These are phyloP conservation scores for Spathaspora jeffriesii DNA, from an alignment of 1,139 yeast species.

Conservation along the genomic window DNA sequence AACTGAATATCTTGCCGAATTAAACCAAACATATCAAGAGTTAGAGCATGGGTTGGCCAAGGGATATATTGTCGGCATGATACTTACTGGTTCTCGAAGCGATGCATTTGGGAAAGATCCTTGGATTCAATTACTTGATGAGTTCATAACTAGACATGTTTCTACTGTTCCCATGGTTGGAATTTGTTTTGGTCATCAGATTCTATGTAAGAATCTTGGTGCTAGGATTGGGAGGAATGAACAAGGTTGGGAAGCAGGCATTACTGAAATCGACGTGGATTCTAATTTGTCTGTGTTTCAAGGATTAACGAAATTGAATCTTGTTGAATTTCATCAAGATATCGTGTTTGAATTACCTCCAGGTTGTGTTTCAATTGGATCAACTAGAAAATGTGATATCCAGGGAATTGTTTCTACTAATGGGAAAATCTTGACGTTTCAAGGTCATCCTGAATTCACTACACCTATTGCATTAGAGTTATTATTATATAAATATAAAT, in stretches of 20 bases:
- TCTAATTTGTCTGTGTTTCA: slow-evolving; percentile 36
- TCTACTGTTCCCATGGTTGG: slow-evolving; percentile 60
- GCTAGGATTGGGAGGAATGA: slow-evolving; percentile 56
- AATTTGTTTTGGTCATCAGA: slow-evolving; percentile 88
- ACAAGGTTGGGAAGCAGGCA: slow-evolving; percentile 76
- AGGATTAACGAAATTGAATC: slow-evolving; percentile 26
- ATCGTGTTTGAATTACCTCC: slow-evolving; percentile 50
- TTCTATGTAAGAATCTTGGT: slow-evolving; percentile 67
- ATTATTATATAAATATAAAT: slow-evolving; percentile 19
- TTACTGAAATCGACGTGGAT: slow-evolving; percentile 51
- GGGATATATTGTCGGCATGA: slow-evolving; percentile 43
- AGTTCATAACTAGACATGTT: slow-evolving; percentile 34
- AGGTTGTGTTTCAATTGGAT: slow-evolving; percentile 41
- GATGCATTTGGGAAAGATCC: slow-evolving; percentile 53
- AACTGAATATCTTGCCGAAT: slow-evolving; percentile 7
- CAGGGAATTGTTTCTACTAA: slow-evolving; percentile 62
- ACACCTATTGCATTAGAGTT: slow-evolving; percentile 31
- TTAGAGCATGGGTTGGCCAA: slow-evolving; percentile 21
- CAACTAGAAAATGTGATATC: slow-evolving; percentile 51
- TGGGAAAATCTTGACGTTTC: slow-evolving; percentile 61
- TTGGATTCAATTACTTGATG: slow-evolving; percentile 56
- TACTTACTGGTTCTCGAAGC: slow-evolving; percentile 66
- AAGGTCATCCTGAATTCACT: slow-evolving; percentile 88
- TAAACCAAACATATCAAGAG: slow-evolving; percentile 4
- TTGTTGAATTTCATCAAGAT: slow-evolving; percentile 75